These are phyloP conservation scores for Cryptosporidium parvum DNA, from an alignment of 169 alveolate species.

Conservation along the genomic window DNA sequence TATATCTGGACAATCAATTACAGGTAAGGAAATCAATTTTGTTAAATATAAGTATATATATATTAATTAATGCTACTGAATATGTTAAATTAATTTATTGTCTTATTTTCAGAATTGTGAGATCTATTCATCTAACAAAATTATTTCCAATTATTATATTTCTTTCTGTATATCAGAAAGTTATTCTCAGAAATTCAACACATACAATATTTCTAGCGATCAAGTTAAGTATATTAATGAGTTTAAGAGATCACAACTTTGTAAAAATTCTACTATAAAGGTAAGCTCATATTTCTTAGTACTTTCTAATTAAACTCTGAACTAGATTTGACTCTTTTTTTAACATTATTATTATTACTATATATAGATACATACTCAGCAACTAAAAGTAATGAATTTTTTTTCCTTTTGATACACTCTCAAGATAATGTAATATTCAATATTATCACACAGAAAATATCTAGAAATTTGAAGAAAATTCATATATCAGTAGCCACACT, in stretches of 20 bases:
- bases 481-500: no score
- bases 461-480: no score
- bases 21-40: slow-evolving; percentile 43
- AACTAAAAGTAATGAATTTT: neutral
- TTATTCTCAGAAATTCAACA: neutral
- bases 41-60: no score
- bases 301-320: neutral
- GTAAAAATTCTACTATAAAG: neutral
- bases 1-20: slow-evolving; percentile 12
- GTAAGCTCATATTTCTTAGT: neutral
- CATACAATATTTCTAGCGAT: neutral
- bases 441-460: no score
- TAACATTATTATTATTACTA: no score
- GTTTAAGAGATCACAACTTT: neutral
- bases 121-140: slow-evolving; percentile 17
- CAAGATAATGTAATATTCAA: neutral
- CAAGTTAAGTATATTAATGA: neutral
- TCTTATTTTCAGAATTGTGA: slow-evolving; percentile 8
- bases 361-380: neutral
- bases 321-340: no score
- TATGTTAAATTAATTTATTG: neutral
- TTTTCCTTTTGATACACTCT: neutral
- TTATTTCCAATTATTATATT: slow-evolving; percentile 18
- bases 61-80: neutral
- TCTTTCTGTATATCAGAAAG: slow-evolving; percentile 35